Evolutionary conservation across 2,329 filamentous ascomycete species (phyloP).

Genomic region (Ceratocystis huliohia): DNA sequence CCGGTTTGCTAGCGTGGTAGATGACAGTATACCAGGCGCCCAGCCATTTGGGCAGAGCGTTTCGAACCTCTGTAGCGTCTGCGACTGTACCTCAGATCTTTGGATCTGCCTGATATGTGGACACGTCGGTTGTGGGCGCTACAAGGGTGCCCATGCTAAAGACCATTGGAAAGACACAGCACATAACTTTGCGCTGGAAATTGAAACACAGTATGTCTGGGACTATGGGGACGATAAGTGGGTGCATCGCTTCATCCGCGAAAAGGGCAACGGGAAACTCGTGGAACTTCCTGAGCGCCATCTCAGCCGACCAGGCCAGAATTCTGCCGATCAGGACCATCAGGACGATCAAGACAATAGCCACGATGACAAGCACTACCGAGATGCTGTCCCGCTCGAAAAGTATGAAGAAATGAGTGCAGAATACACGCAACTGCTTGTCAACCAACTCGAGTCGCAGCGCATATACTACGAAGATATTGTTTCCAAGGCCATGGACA

Average conservation of each 20-base stretch:
- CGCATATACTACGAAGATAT: constrained; percentile 89
- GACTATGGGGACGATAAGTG: constrained; percentile 93
- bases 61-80: constrained; percentile 67
- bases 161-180: constrained; percentile 81
- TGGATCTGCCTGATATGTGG: constrained; percentile 96
- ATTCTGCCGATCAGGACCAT: constrained; percentile 24
- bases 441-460: constrained; percentile 84
- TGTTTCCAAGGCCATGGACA: constrained; percentile 77
- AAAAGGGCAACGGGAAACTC: constrained; percentile 83
- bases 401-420: constrained; percentile 68
- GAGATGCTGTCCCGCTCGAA: constrained; percentile 57
- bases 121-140: constrained; percentile 82
- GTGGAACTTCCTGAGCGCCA: constrained; percentile 62
- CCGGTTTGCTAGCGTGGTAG: constrained; percentile 58
- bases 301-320: constrained; percentile 8
- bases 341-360: constrained; percentile 20
- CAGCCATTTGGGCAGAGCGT: constrained; percentile 44
- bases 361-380: constrained; percentile 27
- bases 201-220: constrained; percentile 92
- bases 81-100: constrained; percentile 67
- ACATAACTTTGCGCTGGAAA: constrained; percentile 85
- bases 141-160: constrained; percentile 87
- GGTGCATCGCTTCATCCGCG: constrained; percentile 88
- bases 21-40: constrained; percentile 30
- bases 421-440: constrained; percentile 90